phyloP scores from a whole-genome alignment of 768 basidiomycete species.

The Imleria badia region DNA sequence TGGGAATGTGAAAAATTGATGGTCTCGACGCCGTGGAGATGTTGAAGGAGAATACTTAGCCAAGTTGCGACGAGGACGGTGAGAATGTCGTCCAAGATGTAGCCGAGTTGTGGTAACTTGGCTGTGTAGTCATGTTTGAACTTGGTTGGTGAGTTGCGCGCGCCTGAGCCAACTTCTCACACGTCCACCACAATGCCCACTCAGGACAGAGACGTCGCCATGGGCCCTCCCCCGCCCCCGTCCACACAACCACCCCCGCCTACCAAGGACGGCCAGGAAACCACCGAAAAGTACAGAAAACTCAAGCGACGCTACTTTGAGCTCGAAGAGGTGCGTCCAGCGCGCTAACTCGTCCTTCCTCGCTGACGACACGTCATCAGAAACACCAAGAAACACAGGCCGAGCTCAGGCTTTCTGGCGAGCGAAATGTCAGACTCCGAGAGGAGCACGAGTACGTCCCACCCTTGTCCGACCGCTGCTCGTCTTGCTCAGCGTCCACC shows the following conservation, averaged over 20 bases:
- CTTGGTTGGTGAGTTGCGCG: slow-evolving; percentile 30
- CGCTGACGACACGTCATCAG: slow-evolving; percentile 30
- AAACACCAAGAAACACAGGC: slow-evolving; percentile 58
- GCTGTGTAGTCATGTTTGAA: slow-evolving; percentile 37
- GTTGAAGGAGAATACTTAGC: too few relatives aligned
- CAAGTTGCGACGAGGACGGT: too few relatives aligned
- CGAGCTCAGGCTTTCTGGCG: slow-evolving; percentile 59
- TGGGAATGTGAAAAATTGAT: slow-evolving; percentile 22
- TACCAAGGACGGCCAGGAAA: slow-evolving; percentile 43
- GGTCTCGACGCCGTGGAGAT: slow-evolving; percentile 26
- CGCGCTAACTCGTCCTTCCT: background rate
- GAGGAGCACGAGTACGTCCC: slow-evolving; percentile 61
- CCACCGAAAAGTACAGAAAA: slow-evolving; percentile 60
- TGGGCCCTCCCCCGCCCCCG: slow-evolving; percentile 47
- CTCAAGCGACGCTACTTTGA: slow-evolving; percentile 67
- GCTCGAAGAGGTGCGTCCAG: slow-evolving; percentile 63
- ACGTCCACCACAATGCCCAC: slow-evolving; percentile 37
- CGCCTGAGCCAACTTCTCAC: slow-evolving; percentile 28
- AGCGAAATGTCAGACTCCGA: slow-evolving; percentile 60
- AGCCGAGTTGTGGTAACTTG: slow-evolving; percentile 12
- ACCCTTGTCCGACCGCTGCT: background rate
- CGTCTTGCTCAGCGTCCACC: slow-evolving; percentile 3
- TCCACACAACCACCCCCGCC: slow-evolving; percentile 25
- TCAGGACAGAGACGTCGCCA: slow-evolving; percentile 49
- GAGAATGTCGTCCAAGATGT: background rate